A percentile compares a stretch with the other conserved stretches of the same genome.
These are phyloP conservation scores for Arbutus unedo DNA, from an alignment of 148 eudicot species.

Conservation along the genomic window DNA sequence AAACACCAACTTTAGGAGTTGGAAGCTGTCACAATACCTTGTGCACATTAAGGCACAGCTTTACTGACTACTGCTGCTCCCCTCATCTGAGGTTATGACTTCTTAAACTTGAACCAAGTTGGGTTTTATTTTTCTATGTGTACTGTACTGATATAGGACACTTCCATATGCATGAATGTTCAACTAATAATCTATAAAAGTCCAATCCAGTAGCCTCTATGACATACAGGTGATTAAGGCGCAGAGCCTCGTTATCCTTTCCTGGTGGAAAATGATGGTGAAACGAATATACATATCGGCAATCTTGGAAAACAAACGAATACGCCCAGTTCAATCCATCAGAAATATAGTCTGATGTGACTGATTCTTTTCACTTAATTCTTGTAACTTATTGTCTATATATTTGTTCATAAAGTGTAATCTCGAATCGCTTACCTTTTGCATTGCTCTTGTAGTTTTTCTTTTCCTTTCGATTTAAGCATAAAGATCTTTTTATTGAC, in stretches of 20 bases:
- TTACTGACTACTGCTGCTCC: background rate
- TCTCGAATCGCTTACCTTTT: background rate
- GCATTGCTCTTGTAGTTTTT: constrained; percentile 1
- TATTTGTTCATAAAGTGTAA: background rate
- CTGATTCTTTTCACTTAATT: background rate
- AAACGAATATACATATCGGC: background rate
- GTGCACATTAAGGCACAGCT: background rate
- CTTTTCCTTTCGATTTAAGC: background rate
- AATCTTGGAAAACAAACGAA: background rate
- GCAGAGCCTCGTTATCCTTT: background rate
- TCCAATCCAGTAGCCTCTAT: background rate
- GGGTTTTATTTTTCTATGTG: background rate
- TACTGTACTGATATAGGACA: background rate
- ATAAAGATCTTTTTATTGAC: constrained; percentile 10
- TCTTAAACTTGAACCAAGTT: background rate
- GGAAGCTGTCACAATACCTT: background rate
- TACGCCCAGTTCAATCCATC: background rate
- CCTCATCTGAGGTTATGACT: background rate
- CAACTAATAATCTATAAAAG: background rate
- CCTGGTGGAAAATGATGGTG: background rate
- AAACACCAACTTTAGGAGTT: background rate
- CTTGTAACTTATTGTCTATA: background rate
- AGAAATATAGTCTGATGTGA: background rate
- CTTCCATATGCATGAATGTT: background rate
- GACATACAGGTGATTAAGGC: background rate